Evolutionary conservation across 169 alveolate genomes (phyloP), one percentile per base, ranked within the genome.

Genomic region (Eimeria sp.): DNA sequence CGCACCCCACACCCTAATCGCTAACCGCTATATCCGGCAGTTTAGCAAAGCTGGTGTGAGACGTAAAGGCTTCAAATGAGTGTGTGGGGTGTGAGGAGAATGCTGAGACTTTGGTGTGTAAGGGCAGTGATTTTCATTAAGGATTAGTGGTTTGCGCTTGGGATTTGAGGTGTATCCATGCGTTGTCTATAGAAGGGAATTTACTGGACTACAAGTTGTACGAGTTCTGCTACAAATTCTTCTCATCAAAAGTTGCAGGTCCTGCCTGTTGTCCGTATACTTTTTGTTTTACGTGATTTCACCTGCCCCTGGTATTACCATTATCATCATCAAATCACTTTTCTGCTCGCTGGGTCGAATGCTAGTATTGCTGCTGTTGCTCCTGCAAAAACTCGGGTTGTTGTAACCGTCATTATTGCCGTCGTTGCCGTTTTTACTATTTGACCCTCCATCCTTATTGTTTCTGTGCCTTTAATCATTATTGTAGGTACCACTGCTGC

Each of bases 181-280:
- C n/a, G 45, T 47, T 76, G 70, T 47, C 13, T 22, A 2, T 34
- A 83, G 91, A 83, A 54, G 91, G 76, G 43, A 57, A 57, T 30
- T 49, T 83, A 16, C 30, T 57, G 27, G 91, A 83, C 45, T 57
- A 83, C 76, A 83, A 83, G 75, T 25, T 83, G 34, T 83, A 43
- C 30, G 91, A 83, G 51, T 83, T 83, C 91, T 83, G 91, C 76
- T 83, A 54, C 76, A 83, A 83, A 57, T 83, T 83, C 43, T 83
- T 83, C n/a, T 51, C 91, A 4, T 27, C 16, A 83, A 83, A 83
- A 57, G 75, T 83, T 9, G 25, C 25, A 73, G 84, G 84, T 73
- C 27, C 34, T 25, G 75, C 9, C 43, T n/a, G 61, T 7, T 54
- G 61, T 54, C 0, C 61, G 16, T 61, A 61, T 9, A 61, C n/a